phyloP scores from a whole-genome alignment of 1,284 basidiomycete genomes.

The Coniferiporia weirii region DNA sequence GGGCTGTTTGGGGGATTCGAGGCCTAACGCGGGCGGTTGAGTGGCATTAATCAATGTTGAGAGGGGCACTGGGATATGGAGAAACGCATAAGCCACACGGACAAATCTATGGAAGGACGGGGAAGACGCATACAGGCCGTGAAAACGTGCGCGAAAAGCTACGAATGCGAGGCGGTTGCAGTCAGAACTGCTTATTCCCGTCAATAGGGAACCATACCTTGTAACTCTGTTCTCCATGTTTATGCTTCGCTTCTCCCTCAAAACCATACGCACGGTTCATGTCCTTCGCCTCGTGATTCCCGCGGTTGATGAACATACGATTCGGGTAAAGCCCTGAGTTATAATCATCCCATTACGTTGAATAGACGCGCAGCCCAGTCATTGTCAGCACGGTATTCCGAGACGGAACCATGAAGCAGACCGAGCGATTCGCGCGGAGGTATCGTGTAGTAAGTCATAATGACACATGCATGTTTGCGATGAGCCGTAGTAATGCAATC shows the following conservation, averaged over 20 bases:
- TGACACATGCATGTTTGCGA: too few relatives aligned
- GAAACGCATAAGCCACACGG: slow-evolving; percentile 8
- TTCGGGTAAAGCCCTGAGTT: slow-evolving; percentile 79
- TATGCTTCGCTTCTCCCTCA: slow-evolving; percentile 94
- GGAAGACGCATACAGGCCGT: slow-evolving; percentile 63
- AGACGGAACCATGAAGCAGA: too few relatives aligned
- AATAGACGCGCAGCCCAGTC: too few relatives aligned
- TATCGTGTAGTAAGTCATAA: too few relatives aligned
- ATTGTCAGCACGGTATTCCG: too few relatives aligned
- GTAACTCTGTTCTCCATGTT: slow-evolving; percentile 89
- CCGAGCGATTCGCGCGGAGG: too few relatives aligned
- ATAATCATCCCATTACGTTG: too few relatives aligned
- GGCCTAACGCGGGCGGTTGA: slow-evolving; percentile 53
- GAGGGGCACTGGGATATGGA: slow-evolving; percentile 65
- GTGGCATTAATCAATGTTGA: slow-evolving; percentile 81
- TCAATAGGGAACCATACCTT: slow-evolving; percentile 42
- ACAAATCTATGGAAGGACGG: neutral
- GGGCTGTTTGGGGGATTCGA: slow-evolving; percentile 32
- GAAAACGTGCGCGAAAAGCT: slow-evolving; percentile 92
- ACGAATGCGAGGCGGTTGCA: slow-evolving; percentile 19
- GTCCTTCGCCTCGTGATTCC: slow-evolving; percentile 96
- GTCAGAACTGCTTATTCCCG: neutral
- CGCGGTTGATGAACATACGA: slow-evolving; percentile 86
- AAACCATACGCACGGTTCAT: slow-evolving; percentile 90
- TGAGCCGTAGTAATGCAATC: too few relatives aligned